Base-by-base conservation (phyloP, 1,284 basidiomycete genomes). In the Apiotrichum porosum region DNA sequence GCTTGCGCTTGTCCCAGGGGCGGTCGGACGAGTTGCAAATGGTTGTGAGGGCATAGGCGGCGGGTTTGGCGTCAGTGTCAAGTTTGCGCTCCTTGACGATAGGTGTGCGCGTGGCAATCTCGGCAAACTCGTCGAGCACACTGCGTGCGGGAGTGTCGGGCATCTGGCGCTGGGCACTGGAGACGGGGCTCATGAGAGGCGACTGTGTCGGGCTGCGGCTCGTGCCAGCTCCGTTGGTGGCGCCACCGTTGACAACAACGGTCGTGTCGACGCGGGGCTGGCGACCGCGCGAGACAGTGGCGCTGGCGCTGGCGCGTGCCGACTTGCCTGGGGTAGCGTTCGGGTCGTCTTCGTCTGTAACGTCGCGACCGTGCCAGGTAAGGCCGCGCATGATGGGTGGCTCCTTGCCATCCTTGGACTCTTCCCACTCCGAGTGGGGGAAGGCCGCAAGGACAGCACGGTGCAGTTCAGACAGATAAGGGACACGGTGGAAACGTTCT, bases 101-200 rank as follows among this genome's bases (percentile, higher is more conserved):
- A 10, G 68, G 68, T 1, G 66, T 70, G 38, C 68, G 63, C 6
- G 68, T 66, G 1, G 63, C 68, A 34, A 70, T 63, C 42, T 68
- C 68, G 30, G 68, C 68, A 49, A 55, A 71, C 45, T 71, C 68
- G 32, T 71, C 66, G 10, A 71, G 48, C 6, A 71, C 66, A 9
- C 60, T 63, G 31, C 68, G 57, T 9, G 68, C 66, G 0, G 68
- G 68, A 3, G 68, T 71, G 41, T 65, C 61, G 13, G 66, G 68
- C 15, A 66, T 42, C 4, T 52, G 52, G 26, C 53, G 57, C 4
- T 58, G 53, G 8, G 63, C 61, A 41, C 52, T 61, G 6, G 65
- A 66, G 14, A 60, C 63, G 18, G 68, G 68, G 3, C 62, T 65
- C 22, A 70, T 61, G 41, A 70, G 56, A 1, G 66, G 62, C n/a